Conservation (phyloP, 2,329 filamentous ascomycete genomes). For the Dothideomycetes sp. region DNA sequence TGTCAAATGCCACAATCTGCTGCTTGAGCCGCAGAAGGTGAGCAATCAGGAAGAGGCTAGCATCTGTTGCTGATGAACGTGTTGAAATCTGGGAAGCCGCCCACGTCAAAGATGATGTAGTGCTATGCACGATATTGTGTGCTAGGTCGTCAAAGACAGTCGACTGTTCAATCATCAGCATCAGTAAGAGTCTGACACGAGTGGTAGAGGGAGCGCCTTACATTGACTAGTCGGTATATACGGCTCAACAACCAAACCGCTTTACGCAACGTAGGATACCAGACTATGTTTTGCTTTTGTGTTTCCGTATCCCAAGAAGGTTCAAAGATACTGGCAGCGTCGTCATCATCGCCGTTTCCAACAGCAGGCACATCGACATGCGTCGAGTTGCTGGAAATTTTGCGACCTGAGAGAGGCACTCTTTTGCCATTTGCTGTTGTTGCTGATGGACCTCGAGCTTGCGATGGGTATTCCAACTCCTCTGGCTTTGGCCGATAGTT, state of each 20-base stretch:
- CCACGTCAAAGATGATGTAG: conserved; percentile 70
- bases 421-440: conserved; percentile 23
- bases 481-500: conserved; percentile 55
- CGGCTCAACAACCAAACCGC: conserved; percentile 60
- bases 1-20: conserved; percentile 91
- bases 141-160: conserved; percentile 63
- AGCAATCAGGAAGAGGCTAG: conserved; percentile 86
- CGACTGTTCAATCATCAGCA: conserved; percentile 36
- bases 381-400: conserved; percentile 24
- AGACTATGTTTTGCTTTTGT: conserved; percentile 37
- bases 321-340: conserved; percentile 36
- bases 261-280: conserved; percentile 59
- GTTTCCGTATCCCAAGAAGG: conserved; percentile 42
- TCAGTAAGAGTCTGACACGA: conserved; percentile 13
- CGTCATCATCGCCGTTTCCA: conserved; percentile 45
- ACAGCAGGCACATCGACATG: conserved; percentile 33
- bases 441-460: conserved; percentile 14
- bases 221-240: conserved; percentile 61
- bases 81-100: conserved; percentile 59
- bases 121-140: conserved; percentile 80
- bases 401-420: conserved; percentile 45
- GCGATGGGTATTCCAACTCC: conserved; percentile 55
- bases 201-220: conserved; percentile 25
- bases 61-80: conserved; percentile 58
- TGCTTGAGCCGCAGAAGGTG: conserved; percentile 94